Evolutionary conservation across 306 rosid genomes (phyloP), one percentile per base, ranked within the genome.

Genomic region (Lotus japonicus): DNA sequence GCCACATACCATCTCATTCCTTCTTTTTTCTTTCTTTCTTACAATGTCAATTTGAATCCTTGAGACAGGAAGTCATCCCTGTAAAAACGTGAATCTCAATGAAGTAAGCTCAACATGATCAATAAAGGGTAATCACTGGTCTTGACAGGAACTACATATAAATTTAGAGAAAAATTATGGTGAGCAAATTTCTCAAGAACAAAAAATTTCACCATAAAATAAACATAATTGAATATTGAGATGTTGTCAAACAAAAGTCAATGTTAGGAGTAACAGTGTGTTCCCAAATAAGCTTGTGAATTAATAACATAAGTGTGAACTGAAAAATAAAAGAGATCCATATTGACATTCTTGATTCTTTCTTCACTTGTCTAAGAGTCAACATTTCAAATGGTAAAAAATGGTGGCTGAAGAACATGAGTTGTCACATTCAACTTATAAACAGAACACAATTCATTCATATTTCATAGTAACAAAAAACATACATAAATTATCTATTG

Each of bases 61-160:
- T 79, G 73, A 17, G 91, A 86, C 18, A 86, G 75, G 74, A 86
- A 86, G 71, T 81, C 82, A 49, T 83, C 91, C 85, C 92, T 84
- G 80, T 63, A 67, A 26, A 46, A 43, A 28, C 4, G 21, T 2
- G 21, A 55, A 64, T 60, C 66, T 39, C 60, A 45, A 50, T 52
- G 31, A 26, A 26, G 31, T 26, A 26, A 26, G 52, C 18, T 18
- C 15, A 10, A 52, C 42, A 43, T 38, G 54, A 13, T 33, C 17
- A 44, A 28, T 36, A 9, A 6, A 53, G 53, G 35, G 28, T 2
- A 17, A n/a, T 9, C 42, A 38, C 42, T 38, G 13, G 41, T 9
- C 4, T 55, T 4, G 35, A 49, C 1, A 51, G 11, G 11, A 10
- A 56, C 11, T 9, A 62, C 8, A 49, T 23, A 56, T 41, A 41